These are phyloP conservation scores for Ophiocordyceps robertsii DNA, from an alignment of 2,329 filamentous ascomycete genomes.

Conservation along the genomic window DNA sequence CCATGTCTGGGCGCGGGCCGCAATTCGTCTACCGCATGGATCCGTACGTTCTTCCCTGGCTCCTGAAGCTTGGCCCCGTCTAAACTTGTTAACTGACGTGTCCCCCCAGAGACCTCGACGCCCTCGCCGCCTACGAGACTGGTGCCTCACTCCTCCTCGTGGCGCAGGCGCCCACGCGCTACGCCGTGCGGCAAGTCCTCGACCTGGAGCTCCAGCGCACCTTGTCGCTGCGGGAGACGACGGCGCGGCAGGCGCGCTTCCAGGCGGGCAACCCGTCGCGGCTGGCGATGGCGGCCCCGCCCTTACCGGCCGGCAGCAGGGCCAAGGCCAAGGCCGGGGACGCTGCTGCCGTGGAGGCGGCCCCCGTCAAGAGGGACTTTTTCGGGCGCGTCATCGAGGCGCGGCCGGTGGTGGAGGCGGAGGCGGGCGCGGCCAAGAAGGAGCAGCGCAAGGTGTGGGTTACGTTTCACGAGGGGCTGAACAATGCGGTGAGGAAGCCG, in stretches of 20 bases:
- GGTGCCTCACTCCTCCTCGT: conserved; percentile 39
- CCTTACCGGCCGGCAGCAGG: not conserved
- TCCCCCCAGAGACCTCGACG: conserved; percentile 51
- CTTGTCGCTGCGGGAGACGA: conserved; percentile 50
- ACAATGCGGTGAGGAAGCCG: conserved; percentile 83
- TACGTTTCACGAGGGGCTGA: conserved; percentile 79
- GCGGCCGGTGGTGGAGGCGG: conserved; percentile 22
- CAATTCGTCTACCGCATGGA: conserved; percentile 91
- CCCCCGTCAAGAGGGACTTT: conserved; percentile 60
- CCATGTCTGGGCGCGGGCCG: conserved; percentile 40
- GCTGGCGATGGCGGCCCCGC: not conserved
- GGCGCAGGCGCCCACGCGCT: conserved; percentile 64
- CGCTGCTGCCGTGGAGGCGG: conserved; percentile 11
- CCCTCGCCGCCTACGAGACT: conserved; percentile 62
- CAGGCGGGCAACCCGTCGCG: conserved; percentile 25
- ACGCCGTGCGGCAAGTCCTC: conserved; percentile 82
- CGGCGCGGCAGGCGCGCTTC: conserved; percentile 52
- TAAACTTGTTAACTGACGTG: not conserved
- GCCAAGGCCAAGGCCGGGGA: conserved; percentile 13
- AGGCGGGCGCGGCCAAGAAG: conserved; percentile 20
- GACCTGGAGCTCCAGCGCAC: conserved; percentile 80
- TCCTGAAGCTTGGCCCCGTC: not conserved
- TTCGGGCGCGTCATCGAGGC: conserved; percentile 60
- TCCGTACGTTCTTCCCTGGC: conserved; percentile 48
- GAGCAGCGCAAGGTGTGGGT: conserved; percentile 62